A percentile compares a stretch with the other conserved stretches of the same genome.
These are phyloP conservation scores for Thinopyrum obtusiflorum DNA, from an alignment of 202 grass and related monocot species.

Conservation along the genomic window DNA sequence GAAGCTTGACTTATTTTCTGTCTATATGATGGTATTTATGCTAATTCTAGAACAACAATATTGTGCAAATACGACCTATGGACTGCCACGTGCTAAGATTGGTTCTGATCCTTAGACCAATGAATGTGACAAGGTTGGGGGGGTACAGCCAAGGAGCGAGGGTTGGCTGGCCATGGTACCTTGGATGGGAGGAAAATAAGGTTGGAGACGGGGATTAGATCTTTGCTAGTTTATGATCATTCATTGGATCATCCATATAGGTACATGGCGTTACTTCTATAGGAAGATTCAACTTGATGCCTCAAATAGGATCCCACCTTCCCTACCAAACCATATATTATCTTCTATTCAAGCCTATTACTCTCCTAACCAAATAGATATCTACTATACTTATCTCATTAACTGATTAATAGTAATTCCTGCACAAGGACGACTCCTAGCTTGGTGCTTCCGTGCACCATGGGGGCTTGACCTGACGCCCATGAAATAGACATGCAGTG, in stretches of 20 bases:
- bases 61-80: neutral
- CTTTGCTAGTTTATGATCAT: neutral
- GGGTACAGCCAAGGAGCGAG: neutral
- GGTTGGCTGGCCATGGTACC: neutral
- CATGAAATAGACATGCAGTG: neutral
- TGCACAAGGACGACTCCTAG: neutral
- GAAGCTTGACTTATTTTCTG: slow-evolving; percentile 8
- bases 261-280: neutral
- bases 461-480: neutral
- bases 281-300: neutral
- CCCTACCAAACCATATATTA: neutral
- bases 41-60: neutral
- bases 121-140: neutral
- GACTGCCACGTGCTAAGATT: neutral
- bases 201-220: neutral
- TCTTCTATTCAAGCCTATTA: neutral
- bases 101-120: neutral
- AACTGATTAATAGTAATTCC: neutral
- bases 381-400: neutral
- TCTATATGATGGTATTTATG: neutral
- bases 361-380: neutral
- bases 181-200: neutral
- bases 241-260: neutral
- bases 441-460: neutral
- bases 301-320: neutral